Conservation (phyloP, 2,329 filamentous ascomycete species). For the Lasiodiplodia sp. region DNA sequence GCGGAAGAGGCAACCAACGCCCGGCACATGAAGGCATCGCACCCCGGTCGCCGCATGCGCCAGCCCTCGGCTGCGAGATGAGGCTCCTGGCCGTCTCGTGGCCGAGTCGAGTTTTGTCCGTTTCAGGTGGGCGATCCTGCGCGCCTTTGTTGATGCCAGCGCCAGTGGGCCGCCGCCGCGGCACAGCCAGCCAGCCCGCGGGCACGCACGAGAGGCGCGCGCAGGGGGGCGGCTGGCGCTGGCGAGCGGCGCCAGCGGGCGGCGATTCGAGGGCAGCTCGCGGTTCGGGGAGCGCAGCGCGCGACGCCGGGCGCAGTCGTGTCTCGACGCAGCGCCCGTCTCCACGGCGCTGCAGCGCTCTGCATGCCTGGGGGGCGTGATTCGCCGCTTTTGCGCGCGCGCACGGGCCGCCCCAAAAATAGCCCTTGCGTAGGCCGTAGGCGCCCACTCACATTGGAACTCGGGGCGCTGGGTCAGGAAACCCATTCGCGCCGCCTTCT, state of each 20-base stretch:
- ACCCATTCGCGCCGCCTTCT: slow-evolving; percentile 23
- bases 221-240: not conserved
- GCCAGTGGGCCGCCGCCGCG: slow-evolving; percentile 1
- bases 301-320: slow-evolving; percentile 24
- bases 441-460: slow-evolving; percentile 8
- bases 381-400: slow-evolving; percentile 13
- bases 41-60: slow-evolving; percentile 25
- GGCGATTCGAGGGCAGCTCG: slow-evolving; percentile 13
- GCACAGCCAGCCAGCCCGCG: not conserved
- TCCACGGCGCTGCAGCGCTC: slow-evolving; percentile 28
- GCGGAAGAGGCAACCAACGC: slow-evolving; percentile 26
- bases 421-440: slow-evolving; percentile 10
- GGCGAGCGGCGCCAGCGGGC: not conserved
- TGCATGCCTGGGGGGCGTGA: slow-evolving; percentile 26
- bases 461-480: slow-evolving; percentile 7
- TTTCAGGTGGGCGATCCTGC: slow-evolving; percentile 30
- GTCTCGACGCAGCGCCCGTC: slow-evolving; percentile 26
- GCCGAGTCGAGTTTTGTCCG: slow-evolving; percentile 27
- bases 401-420: slow-evolving; percentile 1
- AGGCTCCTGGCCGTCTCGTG: slow-evolving; percentile 26
- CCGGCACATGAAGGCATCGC: slow-evolving; percentile 22
- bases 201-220: not conserved
- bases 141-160: slow-evolving; percentile 20
- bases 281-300: slow-evolving; percentile 11
- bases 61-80: slow-evolving; percentile 25